These are phyloP conservation scores for Debaryomyces nepalensis DNA, from an alignment of 1,139 yeast species.

Conservation along the genomic window DNA sequence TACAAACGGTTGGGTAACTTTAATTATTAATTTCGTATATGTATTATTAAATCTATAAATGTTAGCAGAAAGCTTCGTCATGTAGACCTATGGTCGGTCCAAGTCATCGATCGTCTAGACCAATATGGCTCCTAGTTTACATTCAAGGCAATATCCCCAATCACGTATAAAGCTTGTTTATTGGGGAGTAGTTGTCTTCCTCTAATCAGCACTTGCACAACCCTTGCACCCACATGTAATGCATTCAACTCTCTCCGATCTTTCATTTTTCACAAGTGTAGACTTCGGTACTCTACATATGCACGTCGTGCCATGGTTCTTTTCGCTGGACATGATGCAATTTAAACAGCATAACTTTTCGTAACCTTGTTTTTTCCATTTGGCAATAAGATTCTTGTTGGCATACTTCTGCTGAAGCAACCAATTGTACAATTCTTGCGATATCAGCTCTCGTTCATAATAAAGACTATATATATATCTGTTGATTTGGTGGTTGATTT, in stretches of 20 bases:
- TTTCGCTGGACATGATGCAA: slow-evolving; percentile 73
- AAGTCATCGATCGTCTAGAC: no score
- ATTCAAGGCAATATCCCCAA: no score
- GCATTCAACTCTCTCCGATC: slow-evolving; percentile 57
- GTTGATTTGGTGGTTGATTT: slow-evolving; percentile 74
- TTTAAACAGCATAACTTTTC: slow-evolving; percentile 83
- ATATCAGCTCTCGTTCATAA: slow-evolving; percentile 70
- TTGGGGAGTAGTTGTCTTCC: neutral
- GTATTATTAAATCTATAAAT: slow-evolving; percentile 10
- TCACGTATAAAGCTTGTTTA: no score
- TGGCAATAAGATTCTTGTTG: slow-evolving; percentile 76
- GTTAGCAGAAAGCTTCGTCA: neutral
- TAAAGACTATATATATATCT: slow-evolving; percentile 76
- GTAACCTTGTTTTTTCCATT: slow-evolving; percentile 91
- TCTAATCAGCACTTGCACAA: slow-evolving; percentile 78
- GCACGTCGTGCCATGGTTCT: slow-evolving; percentile 70
- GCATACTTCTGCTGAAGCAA: slow-evolving; percentile 67
- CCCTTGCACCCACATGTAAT: slow-evolving; percentile 90
- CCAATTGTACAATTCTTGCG: slow-evolving; percentile 77
- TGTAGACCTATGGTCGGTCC: no score
- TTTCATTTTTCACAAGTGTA: slow-evolving; percentile 44
- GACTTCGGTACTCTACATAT: slow-evolving; percentile 84
- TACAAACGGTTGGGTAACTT: slow-evolving; percentile 10
- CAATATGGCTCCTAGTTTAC: no score
- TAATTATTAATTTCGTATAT: slow-evolving; percentile 9